Evolutionary conservation across 2,329 filamentous ascomycete genomes (phyloP), one percentile per base, ranked within the genome.

Genomic region (Rhynchosporium graminicola): DNA sequence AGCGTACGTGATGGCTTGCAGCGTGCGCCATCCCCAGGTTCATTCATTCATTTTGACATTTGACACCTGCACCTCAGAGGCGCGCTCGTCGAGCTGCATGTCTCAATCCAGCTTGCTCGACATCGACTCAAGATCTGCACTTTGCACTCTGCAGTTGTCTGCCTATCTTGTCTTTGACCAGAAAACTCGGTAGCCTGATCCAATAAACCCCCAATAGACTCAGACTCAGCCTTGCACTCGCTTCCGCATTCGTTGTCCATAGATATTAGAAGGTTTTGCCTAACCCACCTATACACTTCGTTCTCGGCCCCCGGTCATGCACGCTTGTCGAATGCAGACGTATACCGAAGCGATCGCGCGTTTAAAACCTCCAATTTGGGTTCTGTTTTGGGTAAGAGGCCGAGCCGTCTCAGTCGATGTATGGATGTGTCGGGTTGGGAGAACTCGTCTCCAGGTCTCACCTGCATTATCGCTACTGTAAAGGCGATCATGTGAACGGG

Each of bases 101-200:
- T 40, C 33, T 20, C 33, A 40, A 15, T 28, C 50, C n/a, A 52
- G 36, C 51, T n/a, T 29, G n/a, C n/a, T 5, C 36, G 36, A 36
- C 51, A 15, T 54, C n/a, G 51, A 42, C 51, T 33, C 51, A 54
- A 54, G 51, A 54, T 33, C 51, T 42, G 51, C 36, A 54, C 8
- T n/a, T 28, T 40, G 51, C 36, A 54, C 40, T n/a, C 50, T 20
- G 20, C 20, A 36, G 33, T 36, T 20, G 20, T 20, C 20, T 20
- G 33, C 9, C 33, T 36, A 36, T 36, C 33, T 36, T 36, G 9
- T 10, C 33, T 36, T 36, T 36, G 9, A 36, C 9, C 33, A 36
- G 33, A 28, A 4, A 54, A 33, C 33, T 20, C 8, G 51, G 36
- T 29, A 54, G 15, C 51, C 5, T 13, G 10, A n/a, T 20, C 51